These are phyloP conservation scores for Lachancea sp. DNA, from an alignment of 805 yeast genomes.

Conservation along the genomic window DNA sequence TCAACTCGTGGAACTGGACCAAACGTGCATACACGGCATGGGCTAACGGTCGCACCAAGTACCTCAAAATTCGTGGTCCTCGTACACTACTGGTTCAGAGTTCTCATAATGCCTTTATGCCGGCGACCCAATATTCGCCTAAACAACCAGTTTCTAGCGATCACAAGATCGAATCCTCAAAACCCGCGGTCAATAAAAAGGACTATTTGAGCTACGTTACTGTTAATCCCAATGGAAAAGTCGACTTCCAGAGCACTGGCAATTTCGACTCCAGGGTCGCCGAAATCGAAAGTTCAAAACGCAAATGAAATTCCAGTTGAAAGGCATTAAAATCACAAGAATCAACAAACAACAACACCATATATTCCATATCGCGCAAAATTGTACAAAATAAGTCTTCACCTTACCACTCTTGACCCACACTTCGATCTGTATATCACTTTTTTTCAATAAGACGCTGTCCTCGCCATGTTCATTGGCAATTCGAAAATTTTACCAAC, in stretches of 20 bases:
- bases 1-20: conserved; percentile 11
- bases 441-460: background rate
- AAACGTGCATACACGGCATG: conserved; percentile 10
- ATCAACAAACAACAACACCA: background rate
- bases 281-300: conserved; percentile 7
- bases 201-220: conserved; percentile 23
- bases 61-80: conserved; percentile 30
- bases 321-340: too few relatives aligned
- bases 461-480: background rate
- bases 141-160: background rate
- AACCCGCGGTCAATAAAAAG: conserved; percentile 1
- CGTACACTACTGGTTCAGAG: conserved; percentile 31
- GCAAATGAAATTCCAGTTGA: too few relatives aligned
- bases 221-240: conserved; percentile 17
- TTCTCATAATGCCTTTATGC: conserved; percentile 17
- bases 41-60: conserved; percentile 21
- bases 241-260: conserved; percentile 20
- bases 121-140: conserved; percentile 8
- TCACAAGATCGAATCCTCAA: background rate
- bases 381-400: background rate
- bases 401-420: background rate
- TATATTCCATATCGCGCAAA: background rate
- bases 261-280: conserved; percentile 12
- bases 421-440: background rate
- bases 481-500: conserved; percentile 2